Evolutionary conservation across 164 flowering plant species (phyloP).

Genomic region (Euptelea pleiosperma): DNA sequence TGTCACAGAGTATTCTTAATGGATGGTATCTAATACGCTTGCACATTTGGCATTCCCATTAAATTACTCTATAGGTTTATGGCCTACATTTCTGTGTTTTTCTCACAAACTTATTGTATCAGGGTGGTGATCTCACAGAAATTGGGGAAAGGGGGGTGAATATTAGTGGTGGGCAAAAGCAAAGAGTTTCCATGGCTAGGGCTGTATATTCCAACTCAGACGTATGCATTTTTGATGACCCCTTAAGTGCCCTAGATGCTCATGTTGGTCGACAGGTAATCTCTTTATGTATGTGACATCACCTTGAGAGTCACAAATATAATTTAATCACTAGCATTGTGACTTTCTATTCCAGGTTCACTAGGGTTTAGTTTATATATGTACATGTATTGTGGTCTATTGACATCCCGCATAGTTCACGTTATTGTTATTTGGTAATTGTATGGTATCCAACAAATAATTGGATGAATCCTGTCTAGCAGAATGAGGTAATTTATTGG

Average conservation of each 20-base stretch:
- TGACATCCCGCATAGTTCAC: not conserved
- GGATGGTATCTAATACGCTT: not conserved
- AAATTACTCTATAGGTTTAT: not conserved
- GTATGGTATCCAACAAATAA: not conserved
- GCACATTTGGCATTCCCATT: not conserved
- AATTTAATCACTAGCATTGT: not conserved
- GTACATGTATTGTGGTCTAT: not conserved
- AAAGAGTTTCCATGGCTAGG: slow-evolving; percentile 97
- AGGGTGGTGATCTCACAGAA: slow-evolving; percentile 99
- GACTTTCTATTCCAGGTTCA: not conserved
- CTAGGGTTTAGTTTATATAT: not conserved
- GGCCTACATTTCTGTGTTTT: slow-evolving; percentile 1
- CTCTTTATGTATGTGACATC: not conserved
- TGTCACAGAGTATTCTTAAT: not conserved
- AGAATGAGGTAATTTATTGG: not conserved
- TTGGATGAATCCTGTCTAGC: not conserved
- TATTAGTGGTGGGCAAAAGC: slow-evolving; percentile 99
- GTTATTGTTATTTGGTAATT: not conserved
- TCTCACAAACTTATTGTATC: slow-evolving; percentile 7
- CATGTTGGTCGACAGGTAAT: slow-evolving; percentile 93
- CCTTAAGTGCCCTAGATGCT: slow-evolving; percentile 97
- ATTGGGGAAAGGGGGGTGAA: slow-evolving; percentile 99
- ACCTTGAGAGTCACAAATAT: not conserved
- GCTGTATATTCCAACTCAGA: slow-evolving; percentile 94
- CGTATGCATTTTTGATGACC: slow-evolving; percentile 96